Conservation (phyloP, 164 flowering plant genomes). For the Nymphaea thermarum region DNA sequence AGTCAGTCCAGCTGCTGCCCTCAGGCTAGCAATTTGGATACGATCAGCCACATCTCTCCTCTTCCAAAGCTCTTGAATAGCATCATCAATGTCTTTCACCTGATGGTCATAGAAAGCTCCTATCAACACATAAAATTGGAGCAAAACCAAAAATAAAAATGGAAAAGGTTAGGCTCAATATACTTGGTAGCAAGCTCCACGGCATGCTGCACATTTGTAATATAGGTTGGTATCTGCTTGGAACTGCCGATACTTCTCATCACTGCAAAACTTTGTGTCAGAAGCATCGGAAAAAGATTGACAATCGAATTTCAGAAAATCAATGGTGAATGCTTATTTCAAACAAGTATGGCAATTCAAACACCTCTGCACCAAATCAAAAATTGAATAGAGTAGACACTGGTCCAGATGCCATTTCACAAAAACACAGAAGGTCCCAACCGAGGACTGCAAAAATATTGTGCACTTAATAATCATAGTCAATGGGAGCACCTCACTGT, state of each 20-base stretch:
- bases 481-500: too few species aligned
- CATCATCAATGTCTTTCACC: conserved; percentile 84
- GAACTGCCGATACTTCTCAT: conserved; percentile 79
- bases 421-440: too few species aligned
- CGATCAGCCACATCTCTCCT: conserved; percentile 68
- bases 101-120: conserved; percentile 10
- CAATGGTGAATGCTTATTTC: too few species aligned
- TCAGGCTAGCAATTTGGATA: conserved; percentile 68
- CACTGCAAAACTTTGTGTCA: conserved; percentile 40
- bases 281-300: neutral
- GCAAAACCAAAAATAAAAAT: too few species aligned
- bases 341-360: too few species aligned
- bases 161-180: neutral
- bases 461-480: too few species aligned
- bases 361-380: too few species aligned
- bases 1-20: conserved; percentile 96
- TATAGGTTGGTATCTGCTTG: conserved; percentile 82
- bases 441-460: too few species aligned
- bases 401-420: too few species aligned
- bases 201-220: conserved; percentile 90
- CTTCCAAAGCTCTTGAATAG: conserved; percentile 95
- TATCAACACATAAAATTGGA: neutral
- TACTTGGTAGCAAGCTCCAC: conserved; percentile 95
- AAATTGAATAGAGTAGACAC: too few species aligned
- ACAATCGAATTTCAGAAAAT: too few species aligned